Percentiles rank a stretch among this genome's conserved stretches.
Conservation (phyloP, 805 yeast genomes). For the Isabelozyma gotoi region DNA sequence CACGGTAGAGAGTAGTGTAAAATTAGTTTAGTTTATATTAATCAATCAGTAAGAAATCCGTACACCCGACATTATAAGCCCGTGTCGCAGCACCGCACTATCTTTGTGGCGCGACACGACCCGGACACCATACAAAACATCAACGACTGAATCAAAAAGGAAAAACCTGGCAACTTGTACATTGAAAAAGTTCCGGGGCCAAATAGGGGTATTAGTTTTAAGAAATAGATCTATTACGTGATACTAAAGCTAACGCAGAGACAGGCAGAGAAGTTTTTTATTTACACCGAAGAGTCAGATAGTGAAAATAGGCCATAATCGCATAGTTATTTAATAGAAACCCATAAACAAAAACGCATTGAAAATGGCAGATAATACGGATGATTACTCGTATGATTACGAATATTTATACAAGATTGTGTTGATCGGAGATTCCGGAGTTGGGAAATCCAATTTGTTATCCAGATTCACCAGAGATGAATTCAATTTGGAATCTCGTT, state of each 20-base stretch:
- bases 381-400: constrained; percentile 61
- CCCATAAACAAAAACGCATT: neutral
- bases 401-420: constrained; percentile 95
- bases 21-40: too few species aligned
- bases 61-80: too few species aligned
- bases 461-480: constrained; percentile 95
- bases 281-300: neutral
- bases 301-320: neutral
- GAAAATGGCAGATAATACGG: constrained; percentile 40
- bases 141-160: neutral
- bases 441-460: constrained; percentile 91
- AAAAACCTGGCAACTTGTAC: too few species aligned
- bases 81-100: neutral
- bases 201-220: too few species aligned
- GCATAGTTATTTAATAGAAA: neutral
- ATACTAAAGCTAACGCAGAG: too few species aligned
- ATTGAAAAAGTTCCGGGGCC: too few species aligned
- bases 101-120: neutral
- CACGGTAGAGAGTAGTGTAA: constrained; percentile 22
- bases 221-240: too few species aligned
- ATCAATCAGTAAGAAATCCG: too few species aligned
- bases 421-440: constrained; percentile 95
- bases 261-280: too few species aligned
- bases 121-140: neutral
- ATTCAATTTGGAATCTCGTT: constrained; percentile 89